Evolutionary conservation across 129 eudicot genomes (phyloP), one percentile per base, ranked within the genome.

Genomic region (Centella asiatica): DNA sequence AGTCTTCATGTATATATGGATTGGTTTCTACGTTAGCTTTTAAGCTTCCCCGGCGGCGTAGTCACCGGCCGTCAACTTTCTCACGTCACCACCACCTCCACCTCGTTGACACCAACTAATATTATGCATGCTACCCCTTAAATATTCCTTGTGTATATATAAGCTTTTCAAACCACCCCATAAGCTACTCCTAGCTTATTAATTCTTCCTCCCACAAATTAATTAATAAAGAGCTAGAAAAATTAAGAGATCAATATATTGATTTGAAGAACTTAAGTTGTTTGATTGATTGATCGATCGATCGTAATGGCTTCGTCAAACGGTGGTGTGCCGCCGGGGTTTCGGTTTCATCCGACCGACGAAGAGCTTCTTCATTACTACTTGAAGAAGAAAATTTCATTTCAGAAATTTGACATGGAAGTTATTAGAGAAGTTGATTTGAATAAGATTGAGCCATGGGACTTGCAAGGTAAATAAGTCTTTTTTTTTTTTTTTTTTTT

Each of bases 381-480:
- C 81, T 68, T 89, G 82, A 89, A 89, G 89, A 89, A 83, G 83
- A 89, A 85, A 69, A 54, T 89, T 36, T 66, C 80, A 0, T 89
- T 89, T 60, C 82, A 89, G 57, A 89, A 83, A 69, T 89, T 89
- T 64, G 95, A 89, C 8, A 89, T 89, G 97, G 97, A 89, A 61
- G 97, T 89, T 17, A 83, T 89, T n/a, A 57, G 95, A 60, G 97
- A 89, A 63, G 81, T 89, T 7, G 97, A 89, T 69, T 81, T 89
- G 77, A 89, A 89, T 63, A 89, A 89, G 84, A 77, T 79, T 29
- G 97, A 89, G 81, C 97, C 97, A 44, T 89, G 97, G 97, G 97
- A 89, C 48, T 87, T 89, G 34, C 97, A 89, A 85, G 97, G 97
- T 89, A 65, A 63, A 18, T 20, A 0, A n/a, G 3, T 40, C 47